Evolutionary conservation across 306 rosid species (phyloP), one percentile per base, ranked within the genome.

Genomic region (Malus orientalis): DNA sequence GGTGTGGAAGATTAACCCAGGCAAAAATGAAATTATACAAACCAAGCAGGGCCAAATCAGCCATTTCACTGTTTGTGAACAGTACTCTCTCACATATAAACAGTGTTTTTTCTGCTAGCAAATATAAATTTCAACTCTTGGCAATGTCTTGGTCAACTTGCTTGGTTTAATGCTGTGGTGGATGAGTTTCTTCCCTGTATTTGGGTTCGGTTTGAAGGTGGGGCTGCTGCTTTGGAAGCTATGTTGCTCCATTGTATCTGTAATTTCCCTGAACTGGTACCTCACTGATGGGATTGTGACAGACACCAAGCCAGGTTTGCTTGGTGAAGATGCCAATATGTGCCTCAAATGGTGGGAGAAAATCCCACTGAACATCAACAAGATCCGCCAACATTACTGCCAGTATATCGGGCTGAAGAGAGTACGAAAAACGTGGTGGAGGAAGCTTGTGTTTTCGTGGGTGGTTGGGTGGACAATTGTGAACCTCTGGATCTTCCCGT

Each of bases 151-250:
- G 20, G 85, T 81, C 80, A 79, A 45, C 83, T 71, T 89, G 83
- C 78, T 86, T 83, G 84, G 87, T 85, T 76, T 87, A 79, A 85
- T 33, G 36, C 42, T 83, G 85, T 81, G 58, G 88, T 90, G 85
- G 92, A 90, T 94, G 97, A 88, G 93, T 83, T 81, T 90, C 80
- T 81, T 90, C 68, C 88, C 81, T 92, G 89, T 95, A 36, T 87
- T 88, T 84, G 98, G 91, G 76, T 89, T 90, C 81, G 87, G 92
- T 70, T 84, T 89, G 65, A 90, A 88, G 78, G 88, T 88, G 85
- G 95, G 95, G 86, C 97, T 84, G 88, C 90, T 92, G 40, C 77
- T 92, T 81, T 92, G 79, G 93, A 79, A 80, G 88, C 85, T 88
- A 83, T 88, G 96, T 83, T 89, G 79, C 81, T 91, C 90, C 90